Evolutionary conservation across 768 basidiomycete genomes (phyloP).

Genomic region (Collybia sordida): DNA sequence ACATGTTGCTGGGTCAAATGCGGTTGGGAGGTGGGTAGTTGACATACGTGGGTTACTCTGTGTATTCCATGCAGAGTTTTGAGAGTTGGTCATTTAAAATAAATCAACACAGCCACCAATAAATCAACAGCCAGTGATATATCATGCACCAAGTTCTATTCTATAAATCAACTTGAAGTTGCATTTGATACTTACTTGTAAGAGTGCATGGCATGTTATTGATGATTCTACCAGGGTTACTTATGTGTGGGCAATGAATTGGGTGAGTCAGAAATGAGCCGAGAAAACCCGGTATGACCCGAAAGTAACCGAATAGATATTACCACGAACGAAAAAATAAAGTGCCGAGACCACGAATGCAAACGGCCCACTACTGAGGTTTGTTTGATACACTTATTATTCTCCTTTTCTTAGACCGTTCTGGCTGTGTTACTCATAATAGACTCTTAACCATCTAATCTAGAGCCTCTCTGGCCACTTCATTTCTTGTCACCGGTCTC

Average conservation of each 20-base stretch:
- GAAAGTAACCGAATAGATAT: background rate
- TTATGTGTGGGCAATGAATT: too few species aligned
- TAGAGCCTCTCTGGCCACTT: constrained; percentile 2
- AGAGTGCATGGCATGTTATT: too few species aligned
- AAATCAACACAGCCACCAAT: too few species aligned
- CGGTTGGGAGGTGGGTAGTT: constrained; percentile 31
- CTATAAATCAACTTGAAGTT: too few species aligned
- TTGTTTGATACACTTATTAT: background rate
- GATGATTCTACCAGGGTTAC: too few species aligned
- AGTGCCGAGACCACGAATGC: constrained; percentile 12
- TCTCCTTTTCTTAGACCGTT: background rate
- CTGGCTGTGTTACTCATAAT: background rate
- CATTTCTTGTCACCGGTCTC: background rate
- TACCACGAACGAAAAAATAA: constrained; percentile 2
- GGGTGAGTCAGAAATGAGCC: background rate
- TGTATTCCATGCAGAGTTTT: too few species aligned
- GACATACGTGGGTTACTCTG: too few species aligned
- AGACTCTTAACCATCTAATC: background rate
- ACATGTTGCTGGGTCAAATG: constrained; percentile 63
- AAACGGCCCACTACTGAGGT: background rate
- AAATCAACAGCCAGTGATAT: too few species aligned
- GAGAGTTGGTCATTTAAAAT: too few species aligned
- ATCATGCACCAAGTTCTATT: too few species aligned
- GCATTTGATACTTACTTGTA: too few species aligned
- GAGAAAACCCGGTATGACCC: background rate